Evolutionary conservation across 179 eudicot genomes (phyloP), one percentile per base, ranked within the genome.

Genomic region (Beta lomatogona): DNA sequence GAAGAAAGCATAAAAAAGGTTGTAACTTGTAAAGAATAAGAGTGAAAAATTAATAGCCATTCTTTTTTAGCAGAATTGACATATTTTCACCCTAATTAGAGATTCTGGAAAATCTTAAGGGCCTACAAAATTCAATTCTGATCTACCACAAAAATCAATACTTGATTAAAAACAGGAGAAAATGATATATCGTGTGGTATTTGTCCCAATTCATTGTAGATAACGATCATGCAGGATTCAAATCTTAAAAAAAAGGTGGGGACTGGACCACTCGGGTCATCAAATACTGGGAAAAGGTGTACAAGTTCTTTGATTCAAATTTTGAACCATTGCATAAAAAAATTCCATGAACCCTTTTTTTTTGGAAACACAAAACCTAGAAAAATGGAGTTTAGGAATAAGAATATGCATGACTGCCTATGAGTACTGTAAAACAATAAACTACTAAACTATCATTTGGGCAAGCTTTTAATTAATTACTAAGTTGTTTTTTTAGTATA

Each of bases 71-170:
- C 71, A 18, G 25, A 19, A 5, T 50, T 71, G 54, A n/a, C 67
- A 63, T 10, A 63, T 21, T 22, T 11, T 63, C 25, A 21, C 36
- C 63, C 18, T 1, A 15, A 46, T 48, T 8, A 70, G 45, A 50
- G 19, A 48, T 71, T 59, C 19, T 22, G 58, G 36, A 41, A 21
- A 4, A 19, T 8, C 10, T 71, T 21, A 11, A 71, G 41, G 16
- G 57, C 58, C 19, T 1, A 16, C 36, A 72, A 21, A 16, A 3
- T 67, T 21, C 1, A 13, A 4, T 21, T 14, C 25, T 44, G 61
- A 73, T 73, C 61, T 50, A 71, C 36, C 75, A 46, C 53, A 48
- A 9, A 73, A 73, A 73, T 4, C 55, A 36, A 72, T 18, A 52
- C 13, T 54, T 21, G 75, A 10, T n/a, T 71, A 48, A 71, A 71